A percentile compares a stretch with the other conserved stretches of the same genome.
Conservation (phyloP, 2,329 filamentous ascomycete species). For the Chaetomium strumarium region DNA sequence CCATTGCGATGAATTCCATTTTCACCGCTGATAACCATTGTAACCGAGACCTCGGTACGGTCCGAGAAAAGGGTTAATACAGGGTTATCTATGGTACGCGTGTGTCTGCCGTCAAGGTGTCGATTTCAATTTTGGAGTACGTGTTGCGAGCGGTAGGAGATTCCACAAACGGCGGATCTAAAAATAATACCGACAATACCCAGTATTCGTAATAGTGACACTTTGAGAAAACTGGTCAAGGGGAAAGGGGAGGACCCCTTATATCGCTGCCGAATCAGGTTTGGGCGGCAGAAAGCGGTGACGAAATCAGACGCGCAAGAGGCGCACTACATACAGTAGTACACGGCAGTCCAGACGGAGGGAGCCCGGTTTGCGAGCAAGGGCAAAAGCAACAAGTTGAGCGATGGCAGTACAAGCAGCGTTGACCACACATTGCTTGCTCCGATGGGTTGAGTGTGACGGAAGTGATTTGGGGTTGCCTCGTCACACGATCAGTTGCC, state of each 20-base stretch:
- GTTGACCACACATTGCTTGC: neutral
- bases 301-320: too few species aligned
- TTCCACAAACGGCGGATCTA: too few species aligned
- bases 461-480: neutral
- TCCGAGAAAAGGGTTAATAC: too few species aligned
- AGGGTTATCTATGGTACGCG: neutral
- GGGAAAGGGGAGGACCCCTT: too few species aligned
- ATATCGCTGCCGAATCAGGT: neutral
- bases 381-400: neutral
- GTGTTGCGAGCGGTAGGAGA: too few species aligned
- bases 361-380: neutral
- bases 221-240: too few species aligned
- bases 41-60: neutral
- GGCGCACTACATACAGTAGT: too few species aligned
- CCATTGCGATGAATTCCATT: constrained; percentile 19
- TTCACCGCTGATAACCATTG: constrained; percentile 22
- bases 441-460: neutral
- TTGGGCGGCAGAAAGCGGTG: too few species aligned
- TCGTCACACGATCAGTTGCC: constrained; percentile 24
- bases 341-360: neutral
- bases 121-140: too few species aligned
- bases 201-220: too few species aligned
- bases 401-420: neutral
- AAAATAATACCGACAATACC: too few species aligned
- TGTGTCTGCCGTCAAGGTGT: too few species aligned